A percentile compares a stretch with the other conserved stretches of the same genome.
Evolutionary conservation across 495 filamentous ascomycete genomes (phyloP).

Genomic region (Chaetomidium leptoderma): DNA sequence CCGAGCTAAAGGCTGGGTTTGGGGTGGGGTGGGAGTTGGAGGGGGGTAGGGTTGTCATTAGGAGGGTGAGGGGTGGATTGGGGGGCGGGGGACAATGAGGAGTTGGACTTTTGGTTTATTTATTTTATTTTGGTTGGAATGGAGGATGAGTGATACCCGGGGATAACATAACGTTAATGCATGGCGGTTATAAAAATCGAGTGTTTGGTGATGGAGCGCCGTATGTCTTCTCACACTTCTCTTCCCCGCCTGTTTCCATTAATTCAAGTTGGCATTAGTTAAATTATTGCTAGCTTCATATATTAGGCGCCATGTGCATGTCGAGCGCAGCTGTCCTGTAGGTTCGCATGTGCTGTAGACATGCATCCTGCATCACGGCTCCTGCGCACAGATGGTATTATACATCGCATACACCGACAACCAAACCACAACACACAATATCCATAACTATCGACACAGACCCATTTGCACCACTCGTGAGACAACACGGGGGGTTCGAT

Average conservation of each 20-base stretch:
- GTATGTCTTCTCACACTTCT: no score
- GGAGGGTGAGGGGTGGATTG: slow-evolving; percentile 40
- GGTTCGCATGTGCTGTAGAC: not conserved
- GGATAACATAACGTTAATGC: not conserved
- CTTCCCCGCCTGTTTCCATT: not conserved
- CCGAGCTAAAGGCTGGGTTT: slow-evolving; percentile 56
- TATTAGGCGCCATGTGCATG: not conserved
- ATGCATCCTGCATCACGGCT: not conserved
- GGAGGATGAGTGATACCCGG: not conserved
- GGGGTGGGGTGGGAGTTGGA: slow-evolving; percentile 74
- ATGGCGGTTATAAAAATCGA: no score
- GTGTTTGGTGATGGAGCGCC: no score
- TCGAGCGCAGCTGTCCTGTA: not conserved
- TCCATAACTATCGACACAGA: not conserved
- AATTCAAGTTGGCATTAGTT: not conserved
- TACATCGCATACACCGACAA: slow-evolving; percentile 4
- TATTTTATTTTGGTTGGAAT: not conserved
- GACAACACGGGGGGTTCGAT: not conserved
- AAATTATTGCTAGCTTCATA: not conserved
- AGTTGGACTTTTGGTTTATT: no score
- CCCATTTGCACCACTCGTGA: not conserved
- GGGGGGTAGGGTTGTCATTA: slow-evolving; percentile 60
- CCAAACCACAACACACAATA: not conserved
- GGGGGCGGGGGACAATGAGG: not conserved
- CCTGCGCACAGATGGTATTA: not conserved